These are phyloP conservation scores for Vitellaria paradoxa DNA, from an alignment of 179 eudicot genomes.

Conservation along the genomic window DNA sequence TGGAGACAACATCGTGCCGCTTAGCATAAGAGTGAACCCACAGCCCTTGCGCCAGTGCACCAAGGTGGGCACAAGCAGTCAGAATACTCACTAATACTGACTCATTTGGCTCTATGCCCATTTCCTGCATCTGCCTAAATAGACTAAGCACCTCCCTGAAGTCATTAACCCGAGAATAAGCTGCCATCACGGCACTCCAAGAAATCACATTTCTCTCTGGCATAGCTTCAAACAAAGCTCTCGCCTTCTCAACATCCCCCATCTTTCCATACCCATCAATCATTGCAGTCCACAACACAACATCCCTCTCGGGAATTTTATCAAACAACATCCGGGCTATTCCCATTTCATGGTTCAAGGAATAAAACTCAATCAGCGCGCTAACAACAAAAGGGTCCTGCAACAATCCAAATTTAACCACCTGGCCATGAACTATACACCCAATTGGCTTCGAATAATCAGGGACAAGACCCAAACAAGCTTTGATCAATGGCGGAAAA, in stretches of 20 bases:
- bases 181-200: constrained; percentile 45
- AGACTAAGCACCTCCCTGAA: constrained; percentile 28
- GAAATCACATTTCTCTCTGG: constrained; percentile 38
- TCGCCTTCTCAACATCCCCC: constrained; percentile 34
- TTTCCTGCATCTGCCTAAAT: constrained; percentile 30
- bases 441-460: constrained; percentile 15
- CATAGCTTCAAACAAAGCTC: constrained; percentile 36
- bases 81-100: constrained; percentile 35
- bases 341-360: constrained; percentile 21
- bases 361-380: constrained; percentile 36
- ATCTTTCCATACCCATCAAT: constrained; percentile 40
- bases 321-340: constrained; percentile 30
- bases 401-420: constrained; percentile 26
- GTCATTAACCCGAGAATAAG: constrained; percentile 25
- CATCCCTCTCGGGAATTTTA: constrained; percentile 33
- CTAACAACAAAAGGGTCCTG: constrained; percentile 30
- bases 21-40: constrained; percentile 39
- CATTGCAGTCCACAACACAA: constrained; percentile 36
- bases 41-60: constrained; percentile 40
- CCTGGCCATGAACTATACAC: constrained; percentile 33
- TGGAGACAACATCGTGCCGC: constrained; percentile 21
- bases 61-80: constrained; percentile 46
- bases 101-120: constrained; percentile 31
- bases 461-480: constrained; percentile 20
- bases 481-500: constrained; percentile 36